Evolutionary conservation across 2,329 filamentous ascomycete species (phyloP), one percentile per base, ranked within the genome.

Genomic region (Trichophyton schoenleinii): DNA sequence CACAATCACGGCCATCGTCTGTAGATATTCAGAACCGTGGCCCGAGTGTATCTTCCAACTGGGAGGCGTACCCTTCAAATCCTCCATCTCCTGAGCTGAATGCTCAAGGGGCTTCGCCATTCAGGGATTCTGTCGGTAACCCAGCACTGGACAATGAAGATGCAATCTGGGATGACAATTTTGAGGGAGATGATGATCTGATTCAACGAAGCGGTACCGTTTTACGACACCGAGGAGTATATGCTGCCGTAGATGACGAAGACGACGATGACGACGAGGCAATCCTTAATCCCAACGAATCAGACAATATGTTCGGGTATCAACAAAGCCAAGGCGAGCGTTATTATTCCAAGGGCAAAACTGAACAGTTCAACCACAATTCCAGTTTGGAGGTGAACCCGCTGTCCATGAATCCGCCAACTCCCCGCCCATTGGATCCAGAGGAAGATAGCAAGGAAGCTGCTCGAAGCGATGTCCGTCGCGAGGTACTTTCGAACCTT

Each of bases 401-500:
- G 2, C 68, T 79, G 18, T 72, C 70, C 62, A 73, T 79, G 69
- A 79, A 79, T 59, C 76, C 76, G 22, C 75, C 76, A 20, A 77
- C 75, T 5, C 76, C 76, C 1, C 70, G 70, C 48, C 72, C 73
- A 7, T 60, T 67, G 18, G 65, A 68, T n/a, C 62, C 64, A 41
- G 59, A 63, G 6, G 65, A 67, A 9, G 66, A 64, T 13, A 63
- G 69, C n/a, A 67, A 68, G 15, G 74, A 73, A 22, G 64, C 67
- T 64, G 69, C 67, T 0, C 64, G 75, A 8, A 67, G 65, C 0
- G 71, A 73, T 57, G 71, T 72, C 9, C 69, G 70, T 53, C 34
- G 20, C 5, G 38, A n/a, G 28, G 55, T 36, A 8, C 41, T 34
- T 31, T 36, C 53, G 1, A 28, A 38, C 6, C 28, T 57, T 57